A percentile compares a stretch with the other conserved stretches of the same genome.
These are phyloP conservation scores for Cercophora newfieldiana DNA, from an alignment of 495 filamentous ascomycete genomes.

Conservation along the genomic window DNA sequence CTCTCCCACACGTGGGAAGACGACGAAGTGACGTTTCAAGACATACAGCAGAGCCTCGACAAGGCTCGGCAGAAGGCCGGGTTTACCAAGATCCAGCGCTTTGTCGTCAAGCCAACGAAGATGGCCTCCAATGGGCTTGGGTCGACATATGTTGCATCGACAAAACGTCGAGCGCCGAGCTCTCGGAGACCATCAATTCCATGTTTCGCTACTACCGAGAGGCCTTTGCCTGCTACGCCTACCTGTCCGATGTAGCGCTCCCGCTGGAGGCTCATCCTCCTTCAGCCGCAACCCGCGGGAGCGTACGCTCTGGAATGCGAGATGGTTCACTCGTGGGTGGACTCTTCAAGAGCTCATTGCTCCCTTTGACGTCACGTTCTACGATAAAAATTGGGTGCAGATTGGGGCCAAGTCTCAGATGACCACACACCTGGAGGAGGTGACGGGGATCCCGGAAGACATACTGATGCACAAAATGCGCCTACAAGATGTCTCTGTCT, in stretches of 20 bases:
- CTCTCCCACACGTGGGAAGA: constrained; percentile 27
- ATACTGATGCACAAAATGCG: background rate
- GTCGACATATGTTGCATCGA: constrained; percentile 38
- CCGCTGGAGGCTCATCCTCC: too few relatives aligned
- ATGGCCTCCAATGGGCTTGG: constrained; percentile 23
- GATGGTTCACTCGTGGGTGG: background rate
- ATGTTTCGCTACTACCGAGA: constrained; percentile 26
- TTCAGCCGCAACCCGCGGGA: background rate
- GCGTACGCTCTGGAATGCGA: background rate
- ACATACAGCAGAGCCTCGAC: constrained; percentile 9
- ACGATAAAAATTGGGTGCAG: background rate
- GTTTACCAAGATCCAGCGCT: constrained; percentile 25
- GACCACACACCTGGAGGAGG: background rate
- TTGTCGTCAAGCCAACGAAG: constrained; percentile 13
- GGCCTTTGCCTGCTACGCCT: background rate
- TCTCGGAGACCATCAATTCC: constrained; percentile 40
- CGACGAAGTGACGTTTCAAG: constrained; percentile 21
- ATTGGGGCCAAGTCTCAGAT: background rate
- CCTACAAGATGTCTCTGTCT: background rate
- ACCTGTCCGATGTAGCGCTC: background rate
- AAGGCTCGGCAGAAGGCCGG: constrained; percentile 10
- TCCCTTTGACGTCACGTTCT: background rate
- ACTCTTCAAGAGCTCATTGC: background rate
- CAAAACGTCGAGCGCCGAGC: constrained; percentile 40
- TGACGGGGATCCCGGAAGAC: background rate